Conservation (phyloP, 2,329 filamentous ascomycete genomes). For the Colletotrichum simmondsii region DNA sequence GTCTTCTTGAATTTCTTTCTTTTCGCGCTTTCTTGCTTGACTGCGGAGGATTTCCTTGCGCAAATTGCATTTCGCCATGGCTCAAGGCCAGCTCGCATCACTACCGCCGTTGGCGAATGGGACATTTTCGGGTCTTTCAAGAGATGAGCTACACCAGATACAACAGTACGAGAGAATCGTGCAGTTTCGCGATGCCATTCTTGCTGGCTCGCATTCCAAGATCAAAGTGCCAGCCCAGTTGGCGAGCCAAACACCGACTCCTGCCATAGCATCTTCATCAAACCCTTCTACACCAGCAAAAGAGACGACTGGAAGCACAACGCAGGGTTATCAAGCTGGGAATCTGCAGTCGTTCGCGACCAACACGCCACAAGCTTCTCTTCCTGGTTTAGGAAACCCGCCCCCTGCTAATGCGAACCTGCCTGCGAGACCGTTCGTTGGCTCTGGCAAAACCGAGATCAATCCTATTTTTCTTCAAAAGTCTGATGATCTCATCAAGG, state of each 20-base stretch:
- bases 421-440: constrained; percentile 50
- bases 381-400: constrained; percentile 38
- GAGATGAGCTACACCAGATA: constrained; percentile 67
- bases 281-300: constrained; percentile 17
- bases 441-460: constrained; percentile 72
- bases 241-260: constrained; percentile 35
- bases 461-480: constrained; percentile 88
- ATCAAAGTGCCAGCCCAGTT: constrained; percentile 65
- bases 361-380: constrained; percentile 48
- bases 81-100: constrained; percentile 31
- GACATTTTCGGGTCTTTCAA: constrained; percentile 44
- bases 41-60: constrained; percentile 7
- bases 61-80: constrained; percentile 25
- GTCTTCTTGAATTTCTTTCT: constrained; percentile 6
- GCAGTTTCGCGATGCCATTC: constrained; percentile 81
- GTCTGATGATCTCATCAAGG: constrained; percentile 84
- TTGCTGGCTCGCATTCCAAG: constrained; percentile 78
- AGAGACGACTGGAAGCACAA: not conserved
- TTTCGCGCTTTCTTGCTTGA: constrained; percentile 21
- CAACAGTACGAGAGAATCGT: constrained; percentile 84
- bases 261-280: constrained; percentile 37
- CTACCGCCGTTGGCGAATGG: constrained; percentile 37
- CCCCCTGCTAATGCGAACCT: constrained; percentile 44
- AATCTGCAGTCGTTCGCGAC: constrained; percentile 48
- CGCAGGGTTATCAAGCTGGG: constrained; percentile 38